Evolutionary conservation across 2,329 filamentous ascomycete genomes (phyloP).

Genomic region (Arthroderma sp.): DNA sequence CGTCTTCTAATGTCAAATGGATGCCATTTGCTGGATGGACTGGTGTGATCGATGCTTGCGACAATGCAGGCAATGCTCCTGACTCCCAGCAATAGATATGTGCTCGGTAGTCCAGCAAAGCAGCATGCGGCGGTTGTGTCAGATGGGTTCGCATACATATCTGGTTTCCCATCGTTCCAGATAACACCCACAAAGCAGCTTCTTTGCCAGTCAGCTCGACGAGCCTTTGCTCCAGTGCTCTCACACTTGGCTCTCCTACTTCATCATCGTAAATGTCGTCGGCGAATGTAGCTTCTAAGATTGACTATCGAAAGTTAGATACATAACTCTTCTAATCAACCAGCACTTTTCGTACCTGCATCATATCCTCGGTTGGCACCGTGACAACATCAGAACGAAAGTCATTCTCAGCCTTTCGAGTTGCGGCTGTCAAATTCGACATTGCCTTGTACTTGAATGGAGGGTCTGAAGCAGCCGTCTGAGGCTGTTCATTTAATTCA

Average conservation of each 20-base stretch:
- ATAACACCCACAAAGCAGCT: constrained; percentile 22
- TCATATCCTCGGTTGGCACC: constrained; percentile 16
- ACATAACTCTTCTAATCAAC: background rate
- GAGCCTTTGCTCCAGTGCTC: constrained; percentile 19
- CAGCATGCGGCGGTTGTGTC: constrained; percentile 21
- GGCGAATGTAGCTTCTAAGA: constrained; percentile 20
- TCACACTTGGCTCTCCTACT: constrained; percentile 17
- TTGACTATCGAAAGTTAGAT: constrained; percentile 11
- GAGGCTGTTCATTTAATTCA: background rate
- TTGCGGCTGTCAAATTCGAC: constrained; percentile 7
- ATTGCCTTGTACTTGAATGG: constrained; percentile 3
- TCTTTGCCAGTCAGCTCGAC: constrained; percentile 22
- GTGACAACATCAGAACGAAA: constrained; percentile 20
- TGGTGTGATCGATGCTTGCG: constrained; percentile 20
- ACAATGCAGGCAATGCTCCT: constrained; percentile 19
- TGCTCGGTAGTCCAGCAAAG: constrained; percentile 22
- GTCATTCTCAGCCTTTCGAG: constrained; percentile 11
- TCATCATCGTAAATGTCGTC: constrained; percentile 25
- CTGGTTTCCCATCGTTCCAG: constrained; percentile 31
- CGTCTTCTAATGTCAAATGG: constrained; percentile 24
- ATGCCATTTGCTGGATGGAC: constrained; percentile 21
- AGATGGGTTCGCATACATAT: constrained; percentile 23
- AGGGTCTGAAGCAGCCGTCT: background rate
- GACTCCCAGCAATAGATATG: constrained; percentile 23
- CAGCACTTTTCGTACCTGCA: constrained; percentile 13